phyloP scores from a whole-genome alignment of 192 early-diverging fungal genomes.

The Mortierella antarctica region DNA sequence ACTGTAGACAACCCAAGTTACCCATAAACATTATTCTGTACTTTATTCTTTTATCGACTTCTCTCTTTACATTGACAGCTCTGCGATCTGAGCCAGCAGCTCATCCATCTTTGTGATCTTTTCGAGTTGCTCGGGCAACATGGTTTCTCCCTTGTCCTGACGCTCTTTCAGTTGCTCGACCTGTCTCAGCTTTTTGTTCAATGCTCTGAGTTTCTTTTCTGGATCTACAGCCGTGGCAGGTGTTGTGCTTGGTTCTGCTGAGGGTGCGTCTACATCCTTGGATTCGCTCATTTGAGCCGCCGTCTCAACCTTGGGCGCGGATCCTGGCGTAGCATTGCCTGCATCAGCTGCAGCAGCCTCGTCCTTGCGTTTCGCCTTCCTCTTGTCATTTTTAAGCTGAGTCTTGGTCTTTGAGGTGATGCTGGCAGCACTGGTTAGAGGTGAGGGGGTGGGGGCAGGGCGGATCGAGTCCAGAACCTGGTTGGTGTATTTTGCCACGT shows the following conservation, averaged over 20 bases:
- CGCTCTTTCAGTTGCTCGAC: slow-evolving; percentile 70
- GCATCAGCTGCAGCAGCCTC: slow-evolving; percentile 4
- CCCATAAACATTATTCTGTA: neutral
- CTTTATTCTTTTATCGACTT: neutral
- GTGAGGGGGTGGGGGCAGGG: slow-evolving; percentile 14
- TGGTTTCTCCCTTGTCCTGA: slow-evolving; percentile 52
- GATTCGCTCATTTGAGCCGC: slow-evolving; percentile 10
- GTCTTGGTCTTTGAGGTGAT: slow-evolving; percentile 49
- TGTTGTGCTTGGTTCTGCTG: neutral
- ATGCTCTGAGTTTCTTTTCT: slow-evolving; percentile 66
- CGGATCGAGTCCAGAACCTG: slow-evolving; percentile 53
- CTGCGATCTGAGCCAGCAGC: slow-evolving; percentile 45
- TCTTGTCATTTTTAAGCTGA: slow-evolving; percentile 64
- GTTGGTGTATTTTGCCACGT: slow-evolving; percentile 72
- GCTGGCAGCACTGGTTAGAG: neutral
- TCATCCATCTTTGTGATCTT: slow-evolving; percentile 67
- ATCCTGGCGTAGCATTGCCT: slow-evolving; percentile 7
- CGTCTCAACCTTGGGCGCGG: neutral
- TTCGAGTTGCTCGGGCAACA: slow-evolving; percentile 69
- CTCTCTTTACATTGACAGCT: slow-evolving; percentile 13
- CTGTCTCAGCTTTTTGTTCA: slow-evolving; percentile 79
- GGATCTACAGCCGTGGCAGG: slow-evolving; percentile 10
- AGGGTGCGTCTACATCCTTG: neutral
- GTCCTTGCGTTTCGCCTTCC: slow-evolving; percentile 57
- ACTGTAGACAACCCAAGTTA: no score